phyloP scores from a whole-genome alignment of 768 basidiomycete genomes.

The Terana coerulea region DNA sequence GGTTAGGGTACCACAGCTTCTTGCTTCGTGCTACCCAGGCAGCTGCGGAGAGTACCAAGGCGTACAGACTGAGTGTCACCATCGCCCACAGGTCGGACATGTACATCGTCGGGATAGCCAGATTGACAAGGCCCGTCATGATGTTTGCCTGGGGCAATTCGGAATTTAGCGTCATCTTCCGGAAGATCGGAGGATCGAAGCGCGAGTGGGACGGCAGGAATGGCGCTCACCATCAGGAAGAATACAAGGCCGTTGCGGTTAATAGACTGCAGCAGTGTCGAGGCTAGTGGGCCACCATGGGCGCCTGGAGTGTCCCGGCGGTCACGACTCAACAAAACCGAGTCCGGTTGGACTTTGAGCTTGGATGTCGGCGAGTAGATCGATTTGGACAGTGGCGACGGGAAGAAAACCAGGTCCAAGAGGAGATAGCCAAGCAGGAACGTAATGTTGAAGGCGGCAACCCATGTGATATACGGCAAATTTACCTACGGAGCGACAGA shows the following conservation, averaged over 20 bases:
- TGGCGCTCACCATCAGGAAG: conserved; percentile 71
- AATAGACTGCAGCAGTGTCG: conserved; percentile 68
- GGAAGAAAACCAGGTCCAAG: conserved; percentile 70
- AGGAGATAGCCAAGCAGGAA: conserved; percentile 80
- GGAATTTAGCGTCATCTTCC: neutral
- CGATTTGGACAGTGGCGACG: conserved; percentile 33
- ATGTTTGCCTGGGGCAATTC: conserved; percentile 70
- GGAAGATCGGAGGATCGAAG: neutral
- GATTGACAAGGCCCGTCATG: conserved; percentile 79
- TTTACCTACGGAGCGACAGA: conserved; percentile 66
- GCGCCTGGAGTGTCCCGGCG: conserved; percentile 23
- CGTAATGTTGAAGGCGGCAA: conserved; percentile 81
- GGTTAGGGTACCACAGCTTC: conserved; percentile 34
- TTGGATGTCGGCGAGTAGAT: conserved; percentile 33
- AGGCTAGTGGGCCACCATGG: conserved; percentile 30
- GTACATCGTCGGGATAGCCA: conserved; percentile 82
- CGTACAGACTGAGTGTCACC: conserved; percentile 59
- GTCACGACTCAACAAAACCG: conserved; percentile 20
- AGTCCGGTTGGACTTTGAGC: conserved; percentile 30
- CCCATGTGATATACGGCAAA: conserved; percentile 85
- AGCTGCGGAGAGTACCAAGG: conserved; percentile 49
- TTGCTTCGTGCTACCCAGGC: conserved; percentile 53
- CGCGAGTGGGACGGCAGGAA: neutral
- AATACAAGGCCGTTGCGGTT: conserved; percentile 77
- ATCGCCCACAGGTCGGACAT: conserved; percentile 52